Conservation (phyloP, 257 asterid genomes). For the Nemophila menziesii region DNA sequence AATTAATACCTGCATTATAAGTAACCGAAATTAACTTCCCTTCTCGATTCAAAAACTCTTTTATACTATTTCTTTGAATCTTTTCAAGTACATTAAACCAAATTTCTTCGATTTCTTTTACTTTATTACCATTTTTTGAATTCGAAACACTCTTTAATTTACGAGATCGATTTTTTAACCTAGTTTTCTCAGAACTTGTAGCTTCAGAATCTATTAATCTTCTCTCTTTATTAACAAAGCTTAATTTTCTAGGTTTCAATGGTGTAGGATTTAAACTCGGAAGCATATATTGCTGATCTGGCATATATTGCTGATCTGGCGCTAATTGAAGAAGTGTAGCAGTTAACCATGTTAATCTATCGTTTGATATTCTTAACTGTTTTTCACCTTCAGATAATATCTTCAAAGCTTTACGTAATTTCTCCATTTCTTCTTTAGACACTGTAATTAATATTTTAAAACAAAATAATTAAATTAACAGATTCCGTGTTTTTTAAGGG, state of each 20-base stretch:
- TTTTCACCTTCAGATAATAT: constrained; percentile 93
- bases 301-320: constrained; percentile 70
- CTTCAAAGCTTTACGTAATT: constrained; percentile 77
- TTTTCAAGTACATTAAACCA: constrained; percentile 74
- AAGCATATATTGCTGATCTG: constrained; percentile 54
- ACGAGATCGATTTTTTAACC: too few species aligned
- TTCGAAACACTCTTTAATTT: too few species aligned
- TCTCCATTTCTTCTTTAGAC: constrained; percentile 80
- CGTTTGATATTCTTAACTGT: constrained; percentile 83
- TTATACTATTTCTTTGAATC: constrained; percentile 46
- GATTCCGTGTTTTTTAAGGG: too few species aligned
- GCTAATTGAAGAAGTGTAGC: constrained; percentile 93
- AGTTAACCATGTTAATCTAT: constrained; percentile 85
- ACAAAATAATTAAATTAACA: neutral
- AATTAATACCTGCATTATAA: constrained; percentile 69
- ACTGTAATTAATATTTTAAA: constrained; percentile 31
- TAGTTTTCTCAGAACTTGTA: constrained; percentile 30
- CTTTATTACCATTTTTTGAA: too few species aligned
- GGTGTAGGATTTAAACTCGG: constrained; percentile 62
- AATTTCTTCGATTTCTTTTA: constrained; percentile 51
- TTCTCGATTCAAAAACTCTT: constrained; percentile 69
- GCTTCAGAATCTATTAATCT: constrained; percentile 25
- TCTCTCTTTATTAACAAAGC: constrained; percentile 44
- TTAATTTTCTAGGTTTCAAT: constrained; percentile 23
- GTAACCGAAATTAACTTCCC: constrained; percentile 70